These are phyloP conservation scores for Cucurbita maxima DNA, from an alignment of 306 rosid genomes.

Conservation along the genomic window DNA sequence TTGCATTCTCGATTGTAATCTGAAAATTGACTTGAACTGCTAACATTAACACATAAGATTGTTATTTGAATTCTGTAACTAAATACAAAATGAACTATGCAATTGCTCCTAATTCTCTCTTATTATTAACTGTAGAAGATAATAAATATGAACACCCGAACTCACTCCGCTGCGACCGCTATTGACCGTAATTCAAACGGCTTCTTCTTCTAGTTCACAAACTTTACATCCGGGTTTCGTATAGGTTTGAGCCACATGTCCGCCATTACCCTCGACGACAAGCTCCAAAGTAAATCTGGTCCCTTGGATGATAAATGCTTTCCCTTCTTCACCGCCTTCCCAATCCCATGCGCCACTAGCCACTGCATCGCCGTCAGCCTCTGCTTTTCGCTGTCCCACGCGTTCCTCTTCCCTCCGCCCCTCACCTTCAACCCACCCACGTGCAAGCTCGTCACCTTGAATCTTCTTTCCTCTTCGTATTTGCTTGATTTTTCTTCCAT, in stretches of 20 bases:
- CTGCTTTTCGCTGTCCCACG: conserved; percentile 63
- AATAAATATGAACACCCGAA: not conserved
- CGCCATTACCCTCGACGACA: conserved; percentile 76
- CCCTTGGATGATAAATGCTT: conserved; percentile 29
- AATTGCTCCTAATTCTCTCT: not conserved
- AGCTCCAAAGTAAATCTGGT: conserved; percentile 73
- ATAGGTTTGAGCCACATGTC: conserved; percentile 94
- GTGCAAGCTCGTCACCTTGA: conserved; percentile 48
- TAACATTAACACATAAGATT: not conserved
- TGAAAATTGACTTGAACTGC: not conserved
- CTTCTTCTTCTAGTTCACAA: conserved; percentile 6
- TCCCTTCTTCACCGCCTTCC: conserved; percentile 59
- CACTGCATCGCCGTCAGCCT: conserved; percentile 85
- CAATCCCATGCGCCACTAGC: conserved; percentile 70
- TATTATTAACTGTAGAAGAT: too few relatives aligned
- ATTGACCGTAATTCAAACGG: not conserved
- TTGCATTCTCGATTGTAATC: not conserved
- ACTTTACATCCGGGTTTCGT: conserved; percentile 80
- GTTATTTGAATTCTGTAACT: not conserved
- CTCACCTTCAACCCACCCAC: conserved; percentile 71
- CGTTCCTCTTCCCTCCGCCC: conserved; percentile 31
- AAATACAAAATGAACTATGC: not conserved
- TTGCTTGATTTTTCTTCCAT: conserved; percentile 3
- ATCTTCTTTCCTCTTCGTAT: conserved; percentile 35
- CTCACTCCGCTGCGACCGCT: not conserved